Base-by-base conservation (phyloP, 768 basidiomycete genomes). In the Amanita thiersii region DNA sequence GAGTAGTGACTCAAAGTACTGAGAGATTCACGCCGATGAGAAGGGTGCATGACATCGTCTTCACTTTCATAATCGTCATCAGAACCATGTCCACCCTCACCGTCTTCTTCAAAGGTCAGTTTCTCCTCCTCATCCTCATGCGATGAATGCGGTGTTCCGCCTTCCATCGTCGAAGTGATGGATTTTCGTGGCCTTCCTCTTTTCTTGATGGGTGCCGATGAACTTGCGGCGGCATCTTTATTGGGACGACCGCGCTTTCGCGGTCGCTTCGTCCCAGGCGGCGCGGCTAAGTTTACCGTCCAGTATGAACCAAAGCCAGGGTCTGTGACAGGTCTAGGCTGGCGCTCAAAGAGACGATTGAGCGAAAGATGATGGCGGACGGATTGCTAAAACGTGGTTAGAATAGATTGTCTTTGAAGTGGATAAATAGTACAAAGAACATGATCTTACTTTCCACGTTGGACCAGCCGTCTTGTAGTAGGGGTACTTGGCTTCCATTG, bases 281-380 rank as follows among this genome's bases (percentile, higher is more conserved):
- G 85, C n/a, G 86, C 86, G 36, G 74, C 58, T 15, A 88, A 68
- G 58, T 88, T 88, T n/a, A 89, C 86, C 25, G 86, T 87, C 86
- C 86, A 89, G 55, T 89, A 88, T 8, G 86, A 88, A 15, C 86
- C 86, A 56, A 87, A 86, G 11, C 86, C 86, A 9, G 86, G 86
- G 56, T 88, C 86, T 21, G 85, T 85, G 7, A 83, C 81, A 5
- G 86, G 86, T 37, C 86, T 73, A 14, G 82, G 80, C 51, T 86
- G 83, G 37, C 85, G 73, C 57, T 89, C 86, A 52, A 89, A 89
- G 3, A 89, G 62, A 25, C 84, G 75, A 59, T 88, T 88, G 38
- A 88, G 63, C 8, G 86, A 88, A 26, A 89, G 68, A 59, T 88
- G 86, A 47, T 89, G 86, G 44, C 86, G 74, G 43, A 89, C 86